Conservation (phyloP, 129 eudicot genomes). For the Mikania micrantha region DNA sequence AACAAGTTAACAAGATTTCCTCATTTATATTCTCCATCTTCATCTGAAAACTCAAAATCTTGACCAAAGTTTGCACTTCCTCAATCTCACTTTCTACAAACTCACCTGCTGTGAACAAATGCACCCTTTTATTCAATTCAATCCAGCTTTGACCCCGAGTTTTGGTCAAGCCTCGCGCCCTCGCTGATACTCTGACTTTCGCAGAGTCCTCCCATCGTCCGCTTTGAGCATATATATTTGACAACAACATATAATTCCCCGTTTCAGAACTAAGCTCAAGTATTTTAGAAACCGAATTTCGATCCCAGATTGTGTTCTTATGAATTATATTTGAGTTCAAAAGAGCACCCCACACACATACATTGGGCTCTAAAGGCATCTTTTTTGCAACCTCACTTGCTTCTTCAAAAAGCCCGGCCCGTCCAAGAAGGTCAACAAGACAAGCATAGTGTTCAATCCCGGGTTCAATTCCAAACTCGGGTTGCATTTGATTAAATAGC, state of each 20-base stretch:
- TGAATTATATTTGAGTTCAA: constrained; percentile 59
- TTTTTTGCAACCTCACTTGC: constrained; percentile 42
- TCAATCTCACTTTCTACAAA: constrained; percentile 30
- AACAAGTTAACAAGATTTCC: neutral
- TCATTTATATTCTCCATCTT: constrained; percentile 17
- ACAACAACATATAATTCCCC: constrained; percentile 68
- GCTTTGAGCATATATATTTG: constrained; percentile 56
- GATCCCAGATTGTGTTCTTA: constrained; percentile 39
- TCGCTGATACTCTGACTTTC: constrained; percentile 49
- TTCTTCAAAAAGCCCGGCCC: constrained; percentile 63
- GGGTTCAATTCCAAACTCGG: constrained; percentile 43
- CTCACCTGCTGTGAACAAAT: constrained; percentile 43
- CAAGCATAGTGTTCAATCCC: constrained; percentile 64
- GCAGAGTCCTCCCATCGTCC: constrained; percentile 82
- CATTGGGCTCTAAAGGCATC: constrained; percentile 75
- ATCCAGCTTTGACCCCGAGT: constrained; percentile 70
- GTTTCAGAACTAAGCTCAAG: constrained; percentile 25
- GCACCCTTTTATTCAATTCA: constrained; percentile 57
- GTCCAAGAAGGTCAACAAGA: constrained; percentile 78
- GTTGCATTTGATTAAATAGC: constrained; percentile 44
- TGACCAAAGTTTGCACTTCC: constrained; percentile 26
- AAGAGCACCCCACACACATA: constrained; percentile 62
- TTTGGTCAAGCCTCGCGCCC: constrained; percentile 61
- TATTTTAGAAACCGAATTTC: constrained; percentile 40
- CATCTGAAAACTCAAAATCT: constrained; percentile 43